phyloP scores from a whole-genome alignment of 1,139 yeast species.

The Wickerhamomyces sp. region DNA sequence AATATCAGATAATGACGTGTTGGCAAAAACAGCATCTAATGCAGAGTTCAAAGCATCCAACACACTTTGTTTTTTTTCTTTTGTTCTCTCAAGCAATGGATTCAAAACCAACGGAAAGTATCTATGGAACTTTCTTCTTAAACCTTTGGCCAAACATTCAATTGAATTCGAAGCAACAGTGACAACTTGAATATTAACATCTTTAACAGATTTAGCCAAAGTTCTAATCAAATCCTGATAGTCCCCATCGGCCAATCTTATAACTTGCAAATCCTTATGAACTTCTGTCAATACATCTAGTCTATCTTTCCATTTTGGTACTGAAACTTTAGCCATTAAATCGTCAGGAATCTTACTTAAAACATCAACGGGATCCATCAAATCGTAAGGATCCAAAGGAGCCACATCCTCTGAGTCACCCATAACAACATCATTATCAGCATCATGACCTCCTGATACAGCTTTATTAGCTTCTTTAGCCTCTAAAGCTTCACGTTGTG shows the following conservation, averaged over 20 bases:
- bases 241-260: constrained; percentile 58
- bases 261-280: constrained; percentile 40
- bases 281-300: constrained; percentile 80
- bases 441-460: constrained; percentile 20
- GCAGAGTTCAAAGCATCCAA: constrained; percentile 64
- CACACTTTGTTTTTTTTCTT: constrained; percentile 81
- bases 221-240: constrained; percentile 54
- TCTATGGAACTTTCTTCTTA: constrained; percentile 48
- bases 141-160: constrained; percentile 60
- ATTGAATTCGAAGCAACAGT: constrained; percentile 72
- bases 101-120: constrained; percentile 51
- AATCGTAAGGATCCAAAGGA: constrained; percentile 46
- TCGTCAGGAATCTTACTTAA: constrained; percentile 61
- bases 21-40: constrained; percentile 56
- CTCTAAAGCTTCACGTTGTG: constrained; percentile 40
- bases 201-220: constrained; percentile 70
- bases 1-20: constrained; percentile 50
- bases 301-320: constrained; percentile 87
- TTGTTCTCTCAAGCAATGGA: constrained; percentile 75
- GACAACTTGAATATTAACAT: constrained; percentile 87
- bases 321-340: constrained; percentile 47
- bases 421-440: constrained; percentile 41
- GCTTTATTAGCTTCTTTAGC: constrained; percentile 19
- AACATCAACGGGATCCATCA: constrained; percentile 56
- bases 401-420: constrained; percentile 29